These are phyloP conservation scores for Porcisia deanei DNA, from an alignment of 208 protist genomes.

Conservation along the genomic window DNA sequence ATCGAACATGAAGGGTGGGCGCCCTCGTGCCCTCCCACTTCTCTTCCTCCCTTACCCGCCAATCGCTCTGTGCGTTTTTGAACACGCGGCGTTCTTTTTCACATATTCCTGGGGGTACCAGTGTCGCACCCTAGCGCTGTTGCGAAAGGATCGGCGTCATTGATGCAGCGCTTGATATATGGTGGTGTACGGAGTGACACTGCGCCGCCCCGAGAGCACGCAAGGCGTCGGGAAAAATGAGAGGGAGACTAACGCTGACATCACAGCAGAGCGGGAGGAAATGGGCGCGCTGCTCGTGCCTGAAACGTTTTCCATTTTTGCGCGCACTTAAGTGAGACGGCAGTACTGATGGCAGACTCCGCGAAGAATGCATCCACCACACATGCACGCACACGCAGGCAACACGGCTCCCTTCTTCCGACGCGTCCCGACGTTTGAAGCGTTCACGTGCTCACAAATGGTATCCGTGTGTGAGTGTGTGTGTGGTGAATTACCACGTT, in stretches of 20 bases:
- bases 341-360: neutral
- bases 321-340: neutral
- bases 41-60: too few species aligned
- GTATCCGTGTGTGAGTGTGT: neutral
- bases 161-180: neutral
- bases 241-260: too few species aligned
- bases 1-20: neutral
- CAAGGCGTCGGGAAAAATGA: neutral
- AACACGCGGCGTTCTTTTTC: neutral
- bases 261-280: neutral
- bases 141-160: neutral
- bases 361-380: neutral
- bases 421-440: neutral
- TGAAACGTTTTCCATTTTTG: neutral
- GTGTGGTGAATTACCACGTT: neutral
- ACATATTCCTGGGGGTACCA: neutral
- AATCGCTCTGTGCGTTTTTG: neutral
- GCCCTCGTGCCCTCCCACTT: neutral
- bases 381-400: neutral
- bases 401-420: neutral
- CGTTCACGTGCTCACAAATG: too few species aligned
- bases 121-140: neutral
- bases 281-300: neutral
- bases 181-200: neutral
- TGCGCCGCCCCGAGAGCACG: neutral